Conservation (phyloP, 2,329 filamentous ascomycete species). For the Xylariaceae sp. region DNA sequence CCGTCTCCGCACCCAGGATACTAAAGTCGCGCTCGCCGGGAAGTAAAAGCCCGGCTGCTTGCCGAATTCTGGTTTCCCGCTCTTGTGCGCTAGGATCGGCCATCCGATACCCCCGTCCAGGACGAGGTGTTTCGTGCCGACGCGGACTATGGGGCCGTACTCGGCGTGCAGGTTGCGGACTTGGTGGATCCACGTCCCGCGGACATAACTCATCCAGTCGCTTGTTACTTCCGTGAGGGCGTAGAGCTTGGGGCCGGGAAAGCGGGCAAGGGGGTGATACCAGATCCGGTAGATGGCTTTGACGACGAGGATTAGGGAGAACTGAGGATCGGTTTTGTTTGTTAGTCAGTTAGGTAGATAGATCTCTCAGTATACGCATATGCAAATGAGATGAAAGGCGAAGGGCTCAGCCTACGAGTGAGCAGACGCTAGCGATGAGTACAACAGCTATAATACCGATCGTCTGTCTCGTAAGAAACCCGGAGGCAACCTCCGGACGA, state of each 20-base stretch:
- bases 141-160: neutral
- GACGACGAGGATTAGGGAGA: too few species aligned
- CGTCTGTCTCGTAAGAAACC: too few species aligned
- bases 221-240: neutral
- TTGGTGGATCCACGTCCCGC: neutral
- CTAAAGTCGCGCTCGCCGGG: neutral
- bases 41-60: neutral
- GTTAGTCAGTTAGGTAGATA: too few species aligned
- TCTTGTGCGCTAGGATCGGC: neutral
- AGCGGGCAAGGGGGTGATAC: slow-evolving; percentile 1
- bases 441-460: too few species aligned
- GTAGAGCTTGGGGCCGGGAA: neutral
- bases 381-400: too few species aligned
- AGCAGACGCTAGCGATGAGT: too few species aligned
- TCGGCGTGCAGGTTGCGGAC: neutral
- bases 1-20: neutral
- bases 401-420: too few species aligned
- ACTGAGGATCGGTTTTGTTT: too few species aligned
- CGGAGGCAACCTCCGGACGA: too few species aligned
- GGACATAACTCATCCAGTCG: neutral
- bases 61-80: neutral
- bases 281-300: neutral
- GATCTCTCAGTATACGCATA: too few species aligned
- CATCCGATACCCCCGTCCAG: slow-evolving; percentile 1
- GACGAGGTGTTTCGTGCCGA: neutral